Conservation (phyloP, 768 basidiomycete genomes). For the Russula griseocarnosa region DNA sequence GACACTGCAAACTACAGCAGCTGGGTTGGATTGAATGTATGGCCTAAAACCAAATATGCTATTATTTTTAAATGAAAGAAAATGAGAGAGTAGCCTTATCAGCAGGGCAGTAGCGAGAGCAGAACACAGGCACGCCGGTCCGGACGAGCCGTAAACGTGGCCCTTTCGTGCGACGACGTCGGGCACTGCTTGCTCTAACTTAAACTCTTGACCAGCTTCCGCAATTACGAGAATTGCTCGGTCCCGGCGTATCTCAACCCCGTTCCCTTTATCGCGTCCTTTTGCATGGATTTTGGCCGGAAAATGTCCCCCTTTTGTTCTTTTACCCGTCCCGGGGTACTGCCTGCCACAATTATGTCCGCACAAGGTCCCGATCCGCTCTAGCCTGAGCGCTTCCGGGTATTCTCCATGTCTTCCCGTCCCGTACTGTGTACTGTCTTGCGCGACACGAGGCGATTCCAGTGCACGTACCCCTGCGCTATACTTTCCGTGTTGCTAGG, state of each 20-base stretch:
- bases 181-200: neutral
- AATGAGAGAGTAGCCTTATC: neutral
- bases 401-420: neutral
- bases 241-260: conserved; percentile 10
- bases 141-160: neutral
- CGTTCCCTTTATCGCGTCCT: too few relatives aligned
- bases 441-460: neutral
- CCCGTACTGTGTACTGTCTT: neutral
- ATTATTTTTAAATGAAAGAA: neutral
- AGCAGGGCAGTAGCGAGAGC: too few relatives aligned
- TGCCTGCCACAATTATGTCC: neutral
- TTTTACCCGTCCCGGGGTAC: too few relatives aligned
- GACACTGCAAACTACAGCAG: conserved; percentile 9
- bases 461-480: neutral
- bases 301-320: neutral
- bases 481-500: neutral
- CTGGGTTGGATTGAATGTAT: neutral
- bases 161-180: neutral
- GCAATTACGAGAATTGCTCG: conserved; percentile 7
- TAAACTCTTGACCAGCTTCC: neutral
- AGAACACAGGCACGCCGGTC: neutral
- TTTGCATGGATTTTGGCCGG: neutral
- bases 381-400: neutral
- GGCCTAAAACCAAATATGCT: neutral
- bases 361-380: neutral